Base-by-base conservation (phyloP, 139 green algal genomes). In the Micromonas pusilla region DNA sequence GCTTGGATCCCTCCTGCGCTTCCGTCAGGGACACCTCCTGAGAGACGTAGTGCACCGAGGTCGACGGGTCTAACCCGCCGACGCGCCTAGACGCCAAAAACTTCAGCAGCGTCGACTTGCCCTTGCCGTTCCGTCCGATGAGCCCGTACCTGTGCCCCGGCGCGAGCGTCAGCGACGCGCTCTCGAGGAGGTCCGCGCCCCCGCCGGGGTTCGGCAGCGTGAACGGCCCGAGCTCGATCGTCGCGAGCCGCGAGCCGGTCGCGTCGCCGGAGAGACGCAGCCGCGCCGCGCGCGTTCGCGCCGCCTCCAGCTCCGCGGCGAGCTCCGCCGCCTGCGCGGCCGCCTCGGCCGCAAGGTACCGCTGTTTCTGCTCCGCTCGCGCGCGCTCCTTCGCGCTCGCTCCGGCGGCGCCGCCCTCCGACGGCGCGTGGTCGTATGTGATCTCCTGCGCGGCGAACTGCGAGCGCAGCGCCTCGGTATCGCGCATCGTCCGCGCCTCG, bases 41-140 rank as follows among this genome's bases (percentile, higher is more conserved):
- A 28, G 60, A 79, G 20, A 85, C 81, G 65, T 83, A 81, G 66
- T 82, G 73, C 25, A 85, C 66, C 3, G 67, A 70, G 23, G 73
- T 39, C 23, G 26, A 66, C 3, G 70, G 34, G 9, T 67, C 45
- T 3, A 83, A 36, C 2, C 65, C 79, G 3, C 36, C 52, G 2
- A 85, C 65, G 13, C 73, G 65, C 57, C 77, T 34, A n/a, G 70
- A 19, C 1, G 77, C 77, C 4, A 82, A 62, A 19, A 66, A 74
- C 32, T 64, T 66, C 54, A 85, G 53, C 26, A 85, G 60, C 30
- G 81, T 85, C 26, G 77, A 83, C 76, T 85, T 85, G 3, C 81
- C 81, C 71, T 72, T 79, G 30, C 81, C 81, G 62, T 85, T 85
- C 31, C 81, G 63, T 6, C 81, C 81, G 34, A 85, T 76, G 34